Percentiles rank a stretch among this genome's conserved stretches.
phyloP scores from a whole-genome alignment of 345 rosid species.

The Anacardium occidentale region DNA sequence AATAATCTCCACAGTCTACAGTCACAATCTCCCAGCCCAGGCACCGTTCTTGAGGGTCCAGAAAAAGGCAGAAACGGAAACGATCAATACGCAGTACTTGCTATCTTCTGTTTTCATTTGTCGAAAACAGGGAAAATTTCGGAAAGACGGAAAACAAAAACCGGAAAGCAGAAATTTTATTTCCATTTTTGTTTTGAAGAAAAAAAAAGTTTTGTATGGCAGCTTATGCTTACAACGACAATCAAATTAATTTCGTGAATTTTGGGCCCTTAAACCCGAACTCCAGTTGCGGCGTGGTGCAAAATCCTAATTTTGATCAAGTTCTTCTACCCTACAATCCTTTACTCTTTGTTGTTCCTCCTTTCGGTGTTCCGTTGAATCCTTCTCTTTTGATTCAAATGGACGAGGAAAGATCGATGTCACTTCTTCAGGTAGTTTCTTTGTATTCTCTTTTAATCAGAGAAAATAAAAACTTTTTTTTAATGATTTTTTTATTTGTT shows the following conservation, averaged over 20 bases:
- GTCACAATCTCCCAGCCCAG: no score
- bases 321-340: slow-evolving; percentile 21
- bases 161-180: background rate
- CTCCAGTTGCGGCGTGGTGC: background rate
- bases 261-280: background rate
- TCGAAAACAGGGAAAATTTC: background rate
- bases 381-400: slow-evolving; percentile 23
- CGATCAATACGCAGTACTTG: no score
- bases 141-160: background rate
- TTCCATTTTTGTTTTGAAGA: background rate
- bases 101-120: background rate
- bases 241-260: slow-evolving; percentile 3
- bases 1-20: background rate
- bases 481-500: background rate
- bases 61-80: no score
- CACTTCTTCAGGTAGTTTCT: slow-evolving; percentile 45
- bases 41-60: background rate
- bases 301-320: slow-evolving; percentile 17
- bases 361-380: slow-evolving; percentile 9
- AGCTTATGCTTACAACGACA: slow-evolving; percentile 20
- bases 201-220: slow-evolving; percentile 20
- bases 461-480: background rate
- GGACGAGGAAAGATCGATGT: slow-evolving; percentile 44
- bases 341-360: slow-evolving; percentile 16
- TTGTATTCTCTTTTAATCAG: background rate